Percentiles rank a stretch among this genome's conserved stretches.
Conservation (phyloP, 2,329 filamentous ascomycete genomes). For the Claviceps maximensis region DNA sequence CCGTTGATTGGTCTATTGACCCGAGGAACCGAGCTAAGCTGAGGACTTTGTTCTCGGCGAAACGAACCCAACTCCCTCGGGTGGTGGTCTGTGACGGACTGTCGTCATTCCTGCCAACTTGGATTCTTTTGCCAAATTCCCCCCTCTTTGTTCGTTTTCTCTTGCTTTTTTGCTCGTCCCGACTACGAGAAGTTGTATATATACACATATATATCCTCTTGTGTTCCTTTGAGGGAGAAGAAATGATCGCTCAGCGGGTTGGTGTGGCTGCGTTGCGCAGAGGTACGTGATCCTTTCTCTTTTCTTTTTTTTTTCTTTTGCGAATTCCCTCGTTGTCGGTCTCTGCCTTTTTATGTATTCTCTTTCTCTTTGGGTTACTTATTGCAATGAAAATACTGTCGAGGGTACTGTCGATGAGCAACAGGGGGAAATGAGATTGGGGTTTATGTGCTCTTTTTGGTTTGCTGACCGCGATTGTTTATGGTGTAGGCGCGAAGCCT, state of each 20-base stretch:
- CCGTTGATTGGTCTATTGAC: slow-evolving; percentile 26
- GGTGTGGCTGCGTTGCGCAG: slow-evolving; percentile 45
- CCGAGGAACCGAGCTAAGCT: slow-evolving; percentile 29
- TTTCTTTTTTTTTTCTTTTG: not conserved
- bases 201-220: too few species aligned
- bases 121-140: not conserved
- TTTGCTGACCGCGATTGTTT: slow-evolving; percentile 3
- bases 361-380: too few species aligned
- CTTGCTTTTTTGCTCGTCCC: not conserved
- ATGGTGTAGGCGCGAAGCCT: slow-evolving; percentile 25
- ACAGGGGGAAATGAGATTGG: not conserved
- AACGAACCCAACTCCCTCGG: too few species aligned
- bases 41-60: not conserved
- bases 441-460: not conserved
- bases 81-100: too few species aligned
- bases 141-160: not conserved
- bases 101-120: not conserved
- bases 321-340: not conserved
- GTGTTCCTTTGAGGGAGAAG: not conserved
- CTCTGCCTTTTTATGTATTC: not conserved
- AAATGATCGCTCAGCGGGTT: slow-evolving; percentile 44
- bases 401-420: too few species aligned
- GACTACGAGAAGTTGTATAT: not conserved
- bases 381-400: too few species aligned
- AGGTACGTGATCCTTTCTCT: slow-evolving; percentile 29